These are phyloP conservation scores for Myxozyma neglecta DNA, from an alignment of 805 yeast genomes.

Conservation along the genomic window DNA sequence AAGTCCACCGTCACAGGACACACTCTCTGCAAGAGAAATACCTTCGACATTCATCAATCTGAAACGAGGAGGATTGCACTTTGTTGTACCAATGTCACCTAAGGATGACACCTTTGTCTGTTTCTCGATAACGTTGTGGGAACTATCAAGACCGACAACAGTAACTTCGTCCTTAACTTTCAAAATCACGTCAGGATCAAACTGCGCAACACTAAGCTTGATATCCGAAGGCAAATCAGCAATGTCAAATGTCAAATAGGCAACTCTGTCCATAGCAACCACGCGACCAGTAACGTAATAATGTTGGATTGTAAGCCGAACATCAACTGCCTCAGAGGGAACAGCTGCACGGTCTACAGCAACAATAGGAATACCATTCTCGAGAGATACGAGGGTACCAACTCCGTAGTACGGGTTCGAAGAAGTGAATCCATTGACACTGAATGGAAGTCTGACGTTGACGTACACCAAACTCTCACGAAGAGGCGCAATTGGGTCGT, in stretches of 20 bases:
- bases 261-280: conserved; percentile 23
- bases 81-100: conserved; percentile 25
- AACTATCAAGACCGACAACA: conserved; percentile 16
- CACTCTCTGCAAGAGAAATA: conserved; percentile 17
- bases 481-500: conserved; percentile 8
- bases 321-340: conserved; percentile 26
- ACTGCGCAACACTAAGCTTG: conserved; percentile 15
- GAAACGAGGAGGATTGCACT: conserved; percentile 30
- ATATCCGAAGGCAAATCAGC: conserved; percentile 17
- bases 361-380: conserved; percentile 17
- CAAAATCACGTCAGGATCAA: conserved; percentile 6
- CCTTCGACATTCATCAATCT: conserved; percentile 26
- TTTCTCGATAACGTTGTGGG: conserved; percentile 23
- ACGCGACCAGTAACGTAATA: conserved; percentile 26
- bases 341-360: conserved; percentile 29
- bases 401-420: conserved; percentile 25
- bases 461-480: conserved; percentile 26
- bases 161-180: conserved; percentile 20
- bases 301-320: conserved; percentile 30
- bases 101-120: conserved; percentile 9
- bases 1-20: conserved; percentile 28
- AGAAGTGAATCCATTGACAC: conserved; percentile 29
- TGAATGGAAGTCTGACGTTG: conserved; percentile 29
- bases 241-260: conserved; percentile 23
- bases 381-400: conserved; percentile 22